A percentile compares a stretch with the other conserved stretches of the same genome.
Evolutionary conservation across 257 asterid species (phyloP).

Genomic region (Solanum pimpinellifolium): DNA sequence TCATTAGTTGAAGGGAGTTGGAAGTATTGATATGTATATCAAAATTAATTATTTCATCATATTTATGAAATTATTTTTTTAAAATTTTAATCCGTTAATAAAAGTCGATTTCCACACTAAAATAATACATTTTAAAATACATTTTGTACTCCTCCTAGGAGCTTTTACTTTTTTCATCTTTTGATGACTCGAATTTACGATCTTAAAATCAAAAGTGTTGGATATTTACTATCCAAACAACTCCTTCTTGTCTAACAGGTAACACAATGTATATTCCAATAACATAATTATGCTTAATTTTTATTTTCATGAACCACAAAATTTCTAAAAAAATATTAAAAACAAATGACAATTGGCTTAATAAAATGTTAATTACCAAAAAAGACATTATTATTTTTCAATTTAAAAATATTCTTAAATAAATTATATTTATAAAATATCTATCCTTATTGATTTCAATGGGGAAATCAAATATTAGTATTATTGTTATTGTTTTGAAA

Average conservation of each 20-base stretch:
- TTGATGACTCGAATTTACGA: not conserved
- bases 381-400: not conserved
- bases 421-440: not conserved
- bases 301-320: not conserved
- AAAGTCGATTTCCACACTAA: no score
- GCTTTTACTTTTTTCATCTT: no score
- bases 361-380: not conserved
- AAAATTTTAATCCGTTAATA: no score
- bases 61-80: not conserved
- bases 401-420: not conserved
- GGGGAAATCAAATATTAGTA: no score
- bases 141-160: no score
- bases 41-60: not conserved
- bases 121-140: no score
- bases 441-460: no score
- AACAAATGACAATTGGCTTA: not conserved
- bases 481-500: no score
- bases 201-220: no score
- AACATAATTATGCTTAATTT: accelerated
- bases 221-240: not conserved
- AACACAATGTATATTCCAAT: no score
- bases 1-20: no score
- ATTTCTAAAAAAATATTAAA: not conserved
- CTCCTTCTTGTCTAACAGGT: not conserved
- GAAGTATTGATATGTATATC: not conserved